Base-by-base conservation (phyloP, 768 basidiomycete genomes). In the Phylloporus sp. region DNA sequence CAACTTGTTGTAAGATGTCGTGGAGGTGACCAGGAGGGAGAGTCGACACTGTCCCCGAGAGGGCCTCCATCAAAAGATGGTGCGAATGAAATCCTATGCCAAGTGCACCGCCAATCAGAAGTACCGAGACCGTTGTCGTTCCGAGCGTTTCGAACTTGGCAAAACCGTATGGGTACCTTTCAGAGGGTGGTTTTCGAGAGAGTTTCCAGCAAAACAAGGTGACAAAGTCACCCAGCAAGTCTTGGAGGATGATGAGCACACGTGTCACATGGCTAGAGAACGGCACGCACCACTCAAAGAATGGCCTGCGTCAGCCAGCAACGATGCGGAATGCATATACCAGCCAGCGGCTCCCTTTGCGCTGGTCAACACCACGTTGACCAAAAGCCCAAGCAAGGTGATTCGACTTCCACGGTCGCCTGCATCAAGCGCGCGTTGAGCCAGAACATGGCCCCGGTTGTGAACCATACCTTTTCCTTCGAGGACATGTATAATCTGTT, bases 71-170 rank as follows among this genome's bases (percentile, higher is more conserved):
- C 35, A 97, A 80, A 27, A 94, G 80, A 64, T 85, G 75, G 57
- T 88, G 92, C 3, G 92, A 93, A 71, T 97, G 94, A 55, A 94
- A 77, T 9, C 91, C 91, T 42, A 93, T 86, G 44, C 86, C 89
- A 15, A 87, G 72, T 3, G 87, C 86, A 45, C 89, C 90, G 5
- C 83, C 84, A 46, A 92, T 81, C 49, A 99, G 79, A 26, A 97
- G 77, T 39, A 96, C 69, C 2, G 92, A 89, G 38, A 96, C 85
- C 29, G 86, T 80, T 3, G 89, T 80, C n/a, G 94, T 95, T 38
- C 95, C 95, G 20, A 97, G 73, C 5, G 92, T 93, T 68, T 99
- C 95, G 55, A 92, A 95, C 68, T 98, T 97, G 53, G 86, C 86
- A 58, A 90, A 87, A 14, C 91, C 90, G 52, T 84, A 93, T 1